These are phyloP conservation scores for Amaranthus tricolor DNA, from an alignment of 179 eudicot genomes.

Conservation along the genomic window DNA sequence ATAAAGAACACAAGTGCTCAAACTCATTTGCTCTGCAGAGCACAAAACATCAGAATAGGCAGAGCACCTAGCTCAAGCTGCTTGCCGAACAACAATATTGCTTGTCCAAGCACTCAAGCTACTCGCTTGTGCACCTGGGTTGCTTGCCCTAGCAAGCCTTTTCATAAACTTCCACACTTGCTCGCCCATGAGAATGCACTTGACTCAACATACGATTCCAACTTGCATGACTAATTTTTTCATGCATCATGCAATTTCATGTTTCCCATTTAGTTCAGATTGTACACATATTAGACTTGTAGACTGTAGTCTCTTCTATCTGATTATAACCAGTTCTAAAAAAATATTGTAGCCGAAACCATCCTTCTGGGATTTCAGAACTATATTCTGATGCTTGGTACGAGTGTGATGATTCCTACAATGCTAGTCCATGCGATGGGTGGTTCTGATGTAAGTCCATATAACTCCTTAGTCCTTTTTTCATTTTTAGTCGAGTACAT, in stretches of 20 bases:
- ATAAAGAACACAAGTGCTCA: too few relatives aligned
- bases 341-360: slow-evolving; percentile 82
- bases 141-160: too few relatives aligned
- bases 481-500: not conserved
- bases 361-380: slow-evolving; percentile 93
- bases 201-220: not conserved
- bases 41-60: too few relatives aligned
- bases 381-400: slow-evolving; percentile 87
- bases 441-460: slow-evolving; percentile 75
- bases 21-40: too few relatives aligned
- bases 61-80: too few relatives aligned
- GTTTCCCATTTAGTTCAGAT: not conserved
- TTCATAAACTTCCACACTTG: too few relatives aligned
- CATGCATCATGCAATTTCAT: not conserved
- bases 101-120: too few relatives aligned
- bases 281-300: slow-evolving; percentile 1
- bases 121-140: too few relatives aligned
- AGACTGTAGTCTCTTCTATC: not conserved
- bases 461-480: not conserved
- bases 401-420: slow-evolving; percentile 95
- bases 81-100: too few relatives aligned
- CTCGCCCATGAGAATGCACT: too few relatives aligned
- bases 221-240: not conserved
- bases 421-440: slow-evolving; percentile 90
- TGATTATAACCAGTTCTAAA: slow-evolving; percentile 15